Evolutionary conservation across 345 rosid genomes (phyloP), one percentile per base, ranked within the genome.

Genomic region (Moricandia moricandioides): DNA sequence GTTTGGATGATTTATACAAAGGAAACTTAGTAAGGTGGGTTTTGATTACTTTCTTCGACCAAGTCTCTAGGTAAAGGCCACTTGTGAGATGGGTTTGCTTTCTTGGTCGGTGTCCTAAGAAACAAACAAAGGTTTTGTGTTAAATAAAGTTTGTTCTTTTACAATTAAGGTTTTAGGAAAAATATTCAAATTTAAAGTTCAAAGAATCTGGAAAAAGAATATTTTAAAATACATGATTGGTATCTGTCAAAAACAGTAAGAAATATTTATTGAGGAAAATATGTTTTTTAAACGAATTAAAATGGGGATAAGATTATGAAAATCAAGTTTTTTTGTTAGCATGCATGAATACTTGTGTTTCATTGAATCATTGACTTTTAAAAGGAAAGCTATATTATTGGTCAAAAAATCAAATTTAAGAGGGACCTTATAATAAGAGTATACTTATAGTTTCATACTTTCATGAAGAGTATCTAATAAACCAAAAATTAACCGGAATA

Each of bases 11-110:
- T 63, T 54, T 37, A 45, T 77, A 11, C 18, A 3, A 13, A 24
- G 17, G 24, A 6, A 3, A 33, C 80, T 77, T 77, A 14, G 61
- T 52, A 26, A 14, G 76, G 45, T 77, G 71, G 76, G 76, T 77
- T 77, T 77, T 1, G 17, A 34, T 43, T 6, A 5, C 3, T 45
- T 13, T n/a, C 7, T 55, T 65, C 18, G 12, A 37, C 76, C 40
- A 62, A 6, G 47, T 10, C 39, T 65, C 6, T 21, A 65, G 59
- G 65, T 16, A 39, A 74, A 63, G 67, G 31, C 13, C n/a, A 51
- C 13, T 40, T 40, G 69, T 40, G 69, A 43, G 9, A 26, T 45
- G 4, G 37, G 52, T n/a, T 27, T 7, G 17, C 70, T 47, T 49
- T 49, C 40, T 47, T 8, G 58, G 59, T 66, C 59, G 70, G 70